Base-by-base conservation (phyloP, 139 green algal genomes). In the Micractinium conductrix region DNA sequence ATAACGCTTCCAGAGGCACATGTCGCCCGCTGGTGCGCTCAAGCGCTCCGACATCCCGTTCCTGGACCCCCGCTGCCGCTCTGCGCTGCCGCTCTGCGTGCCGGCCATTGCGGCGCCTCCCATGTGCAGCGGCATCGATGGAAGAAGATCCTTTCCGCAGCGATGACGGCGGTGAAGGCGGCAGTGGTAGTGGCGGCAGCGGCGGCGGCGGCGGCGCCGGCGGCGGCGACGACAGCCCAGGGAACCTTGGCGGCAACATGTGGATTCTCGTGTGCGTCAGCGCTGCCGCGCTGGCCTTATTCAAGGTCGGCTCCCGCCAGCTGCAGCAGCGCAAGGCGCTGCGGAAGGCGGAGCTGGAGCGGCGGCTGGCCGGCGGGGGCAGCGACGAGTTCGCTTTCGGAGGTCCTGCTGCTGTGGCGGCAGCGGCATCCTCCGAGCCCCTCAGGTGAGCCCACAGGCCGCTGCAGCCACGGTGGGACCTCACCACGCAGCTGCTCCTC, bases 201-300 rank as follows among this genome's bases (percentile, higher is more conserved):
- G 58, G 40, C 72, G 55, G 35, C 33, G 38, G 22, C 43, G 40
- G 40, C 24, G 44, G 48, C 12, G 21, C 42, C 43, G 50, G 19
- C 35, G 62, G 45, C 21, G 35, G 48, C 48, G 71, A 81, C 7
- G 70, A 50, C 38, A 55, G 24, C 30, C 38, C 50, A 24, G 48
- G n/a, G n/a, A n/a, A n/a, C 33, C 26, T 78, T 19, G 53, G 63
- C 48, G 53, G 65, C 74, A 76, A 90, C 72, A 80, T 76, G 19
- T 86, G 80, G 73, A 38, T 62, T 42, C 63, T 88, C 6, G 65
- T 48, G 0, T 43, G 67, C 50, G 53, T 50, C 0, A 62, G 74
- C 0, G 84, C 43, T 3, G 48, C 75, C 7, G 68, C 76, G 7
- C n/a, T 84, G 42, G 75, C 53, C 22, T n/a, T 75, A 1, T 88